Conservation (phyloP, 805 yeast genomes). For the Candida odintsovae region DNA sequence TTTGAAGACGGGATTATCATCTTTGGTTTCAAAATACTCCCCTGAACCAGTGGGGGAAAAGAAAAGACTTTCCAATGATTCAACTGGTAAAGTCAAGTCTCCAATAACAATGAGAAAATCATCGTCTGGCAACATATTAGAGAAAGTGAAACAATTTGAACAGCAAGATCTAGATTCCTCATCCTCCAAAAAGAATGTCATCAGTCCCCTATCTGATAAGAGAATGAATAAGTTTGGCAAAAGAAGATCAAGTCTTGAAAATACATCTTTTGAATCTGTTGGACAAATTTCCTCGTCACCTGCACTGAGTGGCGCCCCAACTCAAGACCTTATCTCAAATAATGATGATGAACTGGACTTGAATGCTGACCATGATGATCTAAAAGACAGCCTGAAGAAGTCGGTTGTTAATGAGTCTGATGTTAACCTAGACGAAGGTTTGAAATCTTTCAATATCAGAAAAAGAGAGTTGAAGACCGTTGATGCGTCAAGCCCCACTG, state of each 20-base stretch:
- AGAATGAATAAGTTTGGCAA: constrained; percentile 17
- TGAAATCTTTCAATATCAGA: not conserved
- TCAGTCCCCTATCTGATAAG: constrained; percentile 18
- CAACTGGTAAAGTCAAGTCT: not conserved
- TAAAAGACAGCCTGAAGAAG: not conserved
- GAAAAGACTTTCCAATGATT: not conserved
- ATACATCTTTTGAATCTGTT: not conserved
- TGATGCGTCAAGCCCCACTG: not conserved
- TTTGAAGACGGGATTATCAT: constrained; percentile 9
- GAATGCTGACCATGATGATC: not conserved
- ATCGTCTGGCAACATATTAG: constrained; percentile 25
- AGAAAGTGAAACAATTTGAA: constrained; percentile 27
- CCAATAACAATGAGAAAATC: constrained; percentile 19
- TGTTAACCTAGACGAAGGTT: not conserved
- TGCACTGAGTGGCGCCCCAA: not conserved
- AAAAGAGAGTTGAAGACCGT: not conserved
- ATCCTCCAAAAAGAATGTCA: constrained; percentile 3
- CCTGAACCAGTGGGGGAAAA: constrained; percentile 11
- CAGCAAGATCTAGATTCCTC: constrained; percentile 12
- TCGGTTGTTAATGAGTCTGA: not conserved
- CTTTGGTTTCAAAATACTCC: constrained; percentile 12
- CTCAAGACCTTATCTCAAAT: not conserved
- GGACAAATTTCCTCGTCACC: not conserved
- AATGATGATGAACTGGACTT: not conserved
- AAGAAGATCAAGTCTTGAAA: constrained; percentile 13